Conservation (phyloP, 495 filamentous ascomycete genomes). For the Aspergillus ellipticus region DNA sequence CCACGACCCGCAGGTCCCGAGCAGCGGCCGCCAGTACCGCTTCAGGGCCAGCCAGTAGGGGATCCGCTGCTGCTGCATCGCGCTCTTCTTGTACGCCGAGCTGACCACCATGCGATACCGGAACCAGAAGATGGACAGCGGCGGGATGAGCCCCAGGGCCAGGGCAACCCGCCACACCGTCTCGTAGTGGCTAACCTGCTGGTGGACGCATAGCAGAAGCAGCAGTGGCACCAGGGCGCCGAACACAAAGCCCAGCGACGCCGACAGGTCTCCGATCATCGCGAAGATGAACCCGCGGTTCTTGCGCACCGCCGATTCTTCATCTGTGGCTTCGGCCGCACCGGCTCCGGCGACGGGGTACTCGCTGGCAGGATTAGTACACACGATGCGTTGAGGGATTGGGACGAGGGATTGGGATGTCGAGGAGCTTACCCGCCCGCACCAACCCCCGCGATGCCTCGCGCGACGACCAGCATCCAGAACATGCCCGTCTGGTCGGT, state of each 20-base stretch:
- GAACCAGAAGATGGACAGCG: constrained; percentile 38
- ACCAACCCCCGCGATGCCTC: constrained; percentile 27
- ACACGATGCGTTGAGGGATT: background rate
- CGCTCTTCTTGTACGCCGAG: constrained; percentile 69
- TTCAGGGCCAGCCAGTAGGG: constrained; percentile 30
- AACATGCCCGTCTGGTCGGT: constrained; percentile 25
- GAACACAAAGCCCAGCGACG: constrained; percentile 30
- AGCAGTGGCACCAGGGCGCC: constrained; percentile 28
- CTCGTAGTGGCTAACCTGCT: constrained; percentile 21
- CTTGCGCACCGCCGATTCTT: constrained; percentile 23
- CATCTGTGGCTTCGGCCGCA: constrained; percentile 35
- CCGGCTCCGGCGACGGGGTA: constrained; percentile 32
- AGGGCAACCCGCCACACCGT: constrained; percentile 32
- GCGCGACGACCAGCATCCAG: constrained; percentile 27
- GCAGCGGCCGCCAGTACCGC: constrained; percentile 35
- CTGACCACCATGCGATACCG: constrained; percentile 40
- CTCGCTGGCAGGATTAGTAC: too few species aligned
- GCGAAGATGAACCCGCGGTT: constrained; percentile 35
- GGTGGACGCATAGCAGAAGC: constrained; percentile 28
- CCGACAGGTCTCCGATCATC: constrained; percentile 33
- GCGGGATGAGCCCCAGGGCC: constrained; percentile 29
- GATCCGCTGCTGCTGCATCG: constrained; percentile 37
- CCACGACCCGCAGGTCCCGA: constrained; percentile 33
- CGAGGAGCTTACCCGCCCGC: constrained; percentile 24
- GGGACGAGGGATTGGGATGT: background rate